Evolutionary conservation across 768 basidiomycete genomes (phyloP), one percentile per base, ranked within the genome.

Genomic region (Suillus subaureus): DNA sequence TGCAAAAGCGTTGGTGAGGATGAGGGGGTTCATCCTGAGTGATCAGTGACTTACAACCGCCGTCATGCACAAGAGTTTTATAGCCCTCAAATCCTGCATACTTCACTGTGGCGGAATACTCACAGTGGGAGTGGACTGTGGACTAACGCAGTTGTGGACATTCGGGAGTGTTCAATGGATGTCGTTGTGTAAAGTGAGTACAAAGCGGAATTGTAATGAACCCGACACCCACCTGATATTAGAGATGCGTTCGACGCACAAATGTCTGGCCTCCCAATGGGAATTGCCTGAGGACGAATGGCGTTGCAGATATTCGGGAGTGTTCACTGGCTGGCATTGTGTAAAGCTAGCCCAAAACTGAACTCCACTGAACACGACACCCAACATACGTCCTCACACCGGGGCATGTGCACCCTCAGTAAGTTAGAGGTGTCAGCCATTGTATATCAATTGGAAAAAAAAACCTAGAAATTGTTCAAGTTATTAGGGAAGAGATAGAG

Each of bases 1-100:
- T 31, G 67, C 52, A 18, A 63, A 70, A 23, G 61, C 42, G 13
- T 72, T 1, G 9, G 31, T 12, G 16, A 52, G 31, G 28, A 52
- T 52, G 28, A 52, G 28, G 18, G 51, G 28, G 51, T 52, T 52
- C 51, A 28, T 52, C 11, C 26, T 28, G 16, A 31, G 4, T 28
- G 51, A 28, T 18, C 51, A 31, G 51, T 18, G 7, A 52, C 51
- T 18, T 18, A 52, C 51, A 16, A 11, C 28, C 8, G 26, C 28
- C 13, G 8, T 16, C 28, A 28, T 18, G 9, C 18, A 9, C 51
- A 52, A 28, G 26, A 28, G 9, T 18, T 52, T 28, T 31, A 52
- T 52, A 52, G 28, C 1, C 28, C 18, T 28, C 5, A 4, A 52
- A 28, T 52, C 7, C 16, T 51, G 26, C n/a, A 23, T 3, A 13